Base-by-base conservation (phyloP, 768 basidiomycete species). In the Hygrocybe coccinea region DNA sequence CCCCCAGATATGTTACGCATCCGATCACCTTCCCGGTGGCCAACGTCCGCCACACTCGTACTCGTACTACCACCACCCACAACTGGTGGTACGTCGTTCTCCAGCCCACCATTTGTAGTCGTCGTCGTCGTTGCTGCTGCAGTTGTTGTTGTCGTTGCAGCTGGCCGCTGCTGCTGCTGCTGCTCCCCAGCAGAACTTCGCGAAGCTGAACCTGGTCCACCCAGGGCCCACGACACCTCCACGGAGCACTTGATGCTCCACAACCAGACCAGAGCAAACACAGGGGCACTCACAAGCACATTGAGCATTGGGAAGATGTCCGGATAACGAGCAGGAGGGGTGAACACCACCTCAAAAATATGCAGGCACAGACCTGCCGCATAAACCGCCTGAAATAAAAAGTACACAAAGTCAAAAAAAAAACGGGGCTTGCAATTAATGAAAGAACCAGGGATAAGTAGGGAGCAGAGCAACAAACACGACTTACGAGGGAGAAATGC, bases 291-390 rank as follows among this genome's bases (percentile, higher is more conserved):
- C 44, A 94, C 65, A 14, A 92, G 79, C 2, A 93, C 84, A 67
- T 97, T 97, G 37, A 93, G 74, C 1, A 95, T 91, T 0, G 87
- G 74, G 66, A 82, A 97, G 38, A 97, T 69, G 68, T 95, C 91
- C 0, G 91, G 95, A 60, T 91, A 89, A 56, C 86, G 84, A 5
- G 78, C 62, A 3, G 92, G 91, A 7, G 92, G 85, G 2, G 73
- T 37, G 33, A 88, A 44, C 6, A 83, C 33, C 29, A 80, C 38
- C 66, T 97, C 92, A 19, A 85, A 66, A 19, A 82, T 2, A 64
- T 95, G 91, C 8, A 94, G 68, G 1, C 67, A 22, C 5, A 79
- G 19, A 38, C 83, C 82, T 1, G 78, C 74, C 1, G 69, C 56
- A 66, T 94, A 91, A 41, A 81, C 75, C 17, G 67, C 69, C 89